These are phyloP conservation scores for Crithidia sp. DNA, from an alignment of 208 protist species.

Conservation along the genomic window DNA sequence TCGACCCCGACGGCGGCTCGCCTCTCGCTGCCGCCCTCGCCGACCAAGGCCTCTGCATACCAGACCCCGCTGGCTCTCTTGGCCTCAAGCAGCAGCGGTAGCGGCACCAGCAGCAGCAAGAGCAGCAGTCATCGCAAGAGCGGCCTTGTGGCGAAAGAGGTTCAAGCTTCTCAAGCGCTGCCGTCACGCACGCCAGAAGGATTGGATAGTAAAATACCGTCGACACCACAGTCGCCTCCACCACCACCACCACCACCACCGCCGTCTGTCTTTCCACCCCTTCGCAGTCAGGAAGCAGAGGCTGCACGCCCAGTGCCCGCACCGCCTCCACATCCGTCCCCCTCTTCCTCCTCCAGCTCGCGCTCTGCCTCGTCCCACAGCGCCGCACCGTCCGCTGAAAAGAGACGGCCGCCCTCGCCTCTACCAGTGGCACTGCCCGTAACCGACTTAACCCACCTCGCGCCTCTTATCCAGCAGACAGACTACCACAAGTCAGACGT, in stretches of 20 bases:
- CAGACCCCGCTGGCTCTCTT: slow-evolving; percentile 20
- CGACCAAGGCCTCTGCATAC: neutral
- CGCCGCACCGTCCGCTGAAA: too few species aligned
- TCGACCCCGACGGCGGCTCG: neutral
- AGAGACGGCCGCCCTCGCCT: too few species aligned
- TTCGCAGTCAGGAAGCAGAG: too few species aligned
- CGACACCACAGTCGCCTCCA: neutral
- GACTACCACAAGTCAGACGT: slow-evolving; percentile 60
- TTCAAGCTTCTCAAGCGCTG: too few species aligned
- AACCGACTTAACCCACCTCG: slow-evolving; percentile 18
- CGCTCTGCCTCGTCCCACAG: too few species aligned
- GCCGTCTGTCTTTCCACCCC: neutral
- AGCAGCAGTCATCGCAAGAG: neutral
- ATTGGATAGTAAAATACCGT: neutral
- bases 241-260: neutral
- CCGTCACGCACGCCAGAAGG: too few species aligned
- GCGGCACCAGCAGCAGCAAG: neutral
- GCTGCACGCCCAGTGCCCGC: too few species aligned
- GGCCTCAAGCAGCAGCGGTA: slow-evolving; percentile 6
- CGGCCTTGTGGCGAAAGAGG: neutral
- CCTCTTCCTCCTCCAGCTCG: too few species aligned
- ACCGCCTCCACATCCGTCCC: too few species aligned
- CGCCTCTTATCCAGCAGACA: slow-evolving; percentile 51
- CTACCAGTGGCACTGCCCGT: neutral
- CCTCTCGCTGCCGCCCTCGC: neutral